Conservation (phyloP, 148 eudicot species). For the Camellia granthamiana region DNA sequence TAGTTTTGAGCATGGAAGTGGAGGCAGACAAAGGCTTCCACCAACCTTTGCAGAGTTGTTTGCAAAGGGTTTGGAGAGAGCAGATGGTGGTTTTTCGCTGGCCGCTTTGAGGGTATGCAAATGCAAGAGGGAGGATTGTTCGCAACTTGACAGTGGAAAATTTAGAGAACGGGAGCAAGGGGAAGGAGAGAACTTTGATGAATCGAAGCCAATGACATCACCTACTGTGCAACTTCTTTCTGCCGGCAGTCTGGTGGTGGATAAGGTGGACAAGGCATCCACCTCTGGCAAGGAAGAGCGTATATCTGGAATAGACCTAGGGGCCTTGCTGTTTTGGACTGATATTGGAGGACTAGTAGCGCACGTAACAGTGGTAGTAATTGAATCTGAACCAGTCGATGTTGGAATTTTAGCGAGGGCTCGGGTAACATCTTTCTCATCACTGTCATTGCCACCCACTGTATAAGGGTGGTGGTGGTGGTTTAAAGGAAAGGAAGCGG, state of each 20-base stretch:
- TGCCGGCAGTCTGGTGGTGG: conserved; percentile 17
- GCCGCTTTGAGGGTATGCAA: conserved; percentile 19
- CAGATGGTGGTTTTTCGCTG: conserved; percentile 17
- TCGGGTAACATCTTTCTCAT: neutral
- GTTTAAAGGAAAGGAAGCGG: conserved; percentile 6
- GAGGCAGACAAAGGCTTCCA: conserved; percentile 49
- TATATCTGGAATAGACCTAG: conserved; percentile 13
- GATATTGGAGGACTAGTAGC: neutral
- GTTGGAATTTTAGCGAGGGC: neutral
- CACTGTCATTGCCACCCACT: neutral
- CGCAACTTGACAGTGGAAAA: conserved; percentile 32
- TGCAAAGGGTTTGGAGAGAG: neutral
- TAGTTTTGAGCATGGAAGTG: conserved; percentile 40
- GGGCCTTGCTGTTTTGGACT: conserved; percentile 6
- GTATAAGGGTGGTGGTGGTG: no score
- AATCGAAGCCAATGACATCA: conserved; percentile 20
- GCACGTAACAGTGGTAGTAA: conserved; percentile 20
- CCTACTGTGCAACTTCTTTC: conserved; percentile 16
- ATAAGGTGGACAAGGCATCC: conserved; percentile 8
- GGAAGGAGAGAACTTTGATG: conserved; percentile 30
- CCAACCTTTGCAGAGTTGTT: conserved; percentile 31
- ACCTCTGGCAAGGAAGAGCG: conserved; percentile 34
- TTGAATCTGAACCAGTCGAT: conserved; percentile 9
- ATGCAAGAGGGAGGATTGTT: conserved; percentile 18
- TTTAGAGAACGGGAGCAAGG: conserved; percentile 60